Percentiles rank a stretch among this genome's conserved stretches.
Conservation (phyloP, 371 early-diverging fungal genomes). For the Mortierella sp. region DNA sequence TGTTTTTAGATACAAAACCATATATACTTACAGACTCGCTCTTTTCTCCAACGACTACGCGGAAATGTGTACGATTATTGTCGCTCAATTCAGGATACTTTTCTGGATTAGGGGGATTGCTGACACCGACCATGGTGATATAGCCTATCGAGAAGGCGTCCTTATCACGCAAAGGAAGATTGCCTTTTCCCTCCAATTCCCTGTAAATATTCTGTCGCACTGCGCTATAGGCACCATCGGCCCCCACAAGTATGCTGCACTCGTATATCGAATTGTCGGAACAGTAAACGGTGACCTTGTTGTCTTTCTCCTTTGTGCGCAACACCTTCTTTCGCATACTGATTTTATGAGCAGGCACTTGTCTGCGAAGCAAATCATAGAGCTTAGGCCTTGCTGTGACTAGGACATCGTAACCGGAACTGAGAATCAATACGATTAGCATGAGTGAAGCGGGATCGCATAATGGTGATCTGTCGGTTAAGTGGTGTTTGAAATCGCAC, state of each 20-base stretch:
- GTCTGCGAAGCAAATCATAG: constrained; percentile 5
- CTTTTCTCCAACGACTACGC: neutral
- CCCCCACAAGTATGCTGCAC: constrained; percentile 25
- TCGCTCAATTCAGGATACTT: constrained; percentile 17
- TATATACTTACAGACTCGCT: constrained; percentile 10
- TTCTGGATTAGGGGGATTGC: constrained; percentile 7
- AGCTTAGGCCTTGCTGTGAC: constrained; percentile 10
- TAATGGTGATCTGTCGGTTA: no score
- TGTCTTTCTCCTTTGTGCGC: neutral
- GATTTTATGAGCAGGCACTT: constrained; percentile 15
- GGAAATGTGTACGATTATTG: neutral
- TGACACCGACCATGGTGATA: constrained; percentile 17
- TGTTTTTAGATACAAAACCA: no score
- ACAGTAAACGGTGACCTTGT: constrained; percentile 13
- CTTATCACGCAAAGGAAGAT: neutral
- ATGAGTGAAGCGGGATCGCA: no score
- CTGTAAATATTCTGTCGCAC: constrained; percentile 24
- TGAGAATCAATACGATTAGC: no score
- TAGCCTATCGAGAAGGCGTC: constrained; percentile 5
- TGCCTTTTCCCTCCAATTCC: constrained; percentile 1
- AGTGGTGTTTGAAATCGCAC: no score
- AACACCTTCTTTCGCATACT: constrained; percentile 8
- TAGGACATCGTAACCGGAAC: constrained; percentile 12
- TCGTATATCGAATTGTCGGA: constrained; percentile 9
- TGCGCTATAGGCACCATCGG: constrained; percentile 12